Base-by-base conservation (phyloP, 108 stramenopile species). In the Epithemia pelagica region DNA sequence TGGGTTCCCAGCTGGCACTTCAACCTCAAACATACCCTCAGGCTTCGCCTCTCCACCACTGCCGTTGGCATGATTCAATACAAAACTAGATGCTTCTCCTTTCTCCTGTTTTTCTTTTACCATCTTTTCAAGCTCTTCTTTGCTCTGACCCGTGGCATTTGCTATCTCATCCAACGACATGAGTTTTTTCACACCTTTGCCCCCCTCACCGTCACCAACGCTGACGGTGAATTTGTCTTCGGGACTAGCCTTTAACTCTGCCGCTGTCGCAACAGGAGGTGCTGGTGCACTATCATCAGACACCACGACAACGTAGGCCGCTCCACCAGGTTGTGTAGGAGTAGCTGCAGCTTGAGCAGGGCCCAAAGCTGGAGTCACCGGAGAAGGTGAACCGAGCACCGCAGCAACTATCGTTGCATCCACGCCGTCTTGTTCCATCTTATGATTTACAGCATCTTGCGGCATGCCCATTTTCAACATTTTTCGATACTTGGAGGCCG, bases 391-490 rank as follows among this genome's bases (percentile, higher is more conserved):
- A 29, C 22, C 59, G 8, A 30, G 22, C 5, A 88, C 83, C 29
- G 77, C 65, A 53, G 56, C 58, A 19, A 82, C 61, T 54, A 90
- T 78, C 51, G 74, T 85, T 20, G 74, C 46, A 29, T 64, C 54
- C 8, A 89, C 74, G 7, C 77, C 81, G 62, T 94, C 93, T 28
- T 77, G 74, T 1, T 26, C 67, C 87, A 94, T 89, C 63, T 88
- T 87, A 58, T 91, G 88, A 26, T 65, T 67, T 10, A 91, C 88
- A 25, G 83, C 93, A 54, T 84, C 86, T 20, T 68, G 54, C 8
- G 93, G 93, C 20, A 94, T 74, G n/a, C 68, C 62, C 81, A 88
- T 83, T 66, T 89, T 81, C 55, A 88, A 55, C 94, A 90, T 91
- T 64, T 79, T 84, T 10, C 80, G 56, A 69, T 84, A 91, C 58